These are phyloP conservation scores for Leptodontidium sp. DNA, from an alignment of 2,329 filamentous ascomycete species.

Conservation along the genomic window DNA sequence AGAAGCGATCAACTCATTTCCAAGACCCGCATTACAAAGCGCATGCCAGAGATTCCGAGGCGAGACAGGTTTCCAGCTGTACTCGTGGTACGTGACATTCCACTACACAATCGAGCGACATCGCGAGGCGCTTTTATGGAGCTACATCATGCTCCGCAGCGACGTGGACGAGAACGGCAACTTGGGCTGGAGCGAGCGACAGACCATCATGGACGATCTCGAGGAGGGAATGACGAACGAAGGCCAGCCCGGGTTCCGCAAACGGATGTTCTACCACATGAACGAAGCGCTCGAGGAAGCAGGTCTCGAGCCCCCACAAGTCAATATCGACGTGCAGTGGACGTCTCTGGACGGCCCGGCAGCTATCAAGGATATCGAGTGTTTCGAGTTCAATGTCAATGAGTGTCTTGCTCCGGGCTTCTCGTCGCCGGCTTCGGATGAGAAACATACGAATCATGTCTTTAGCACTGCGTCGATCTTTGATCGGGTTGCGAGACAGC, in stretches of 20 bases:
- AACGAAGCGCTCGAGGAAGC: slow-evolving; percentile 48
- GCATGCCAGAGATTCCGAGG: slow-evolving; percentile 53
- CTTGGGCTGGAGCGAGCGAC: slow-evolving; percentile 51
- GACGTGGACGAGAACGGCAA: slow-evolving; percentile 51
- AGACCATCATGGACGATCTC: slow-evolving; percentile 49
- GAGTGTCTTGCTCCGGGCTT: slow-evolving; percentile 54
- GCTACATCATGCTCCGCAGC: slow-evolving; percentile 51
- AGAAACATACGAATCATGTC: slow-evolving; percentile 47
- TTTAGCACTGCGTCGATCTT: slow-evolving; percentile 52
- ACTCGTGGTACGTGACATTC: slow-evolving; percentile 53
- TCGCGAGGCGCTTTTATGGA: slow-evolving; percentile 54
- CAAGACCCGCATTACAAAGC: slow-evolving; percentile 50
- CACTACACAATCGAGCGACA: slow-evolving; percentile 56
- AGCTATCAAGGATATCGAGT: slow-evolving; percentile 51
- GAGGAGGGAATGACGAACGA: slow-evolving; percentile 49
- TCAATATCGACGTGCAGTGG: slow-evolving; percentile 52
- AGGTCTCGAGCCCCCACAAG: slow-evolving; percentile 51
- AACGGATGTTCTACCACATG: slow-evolving; percentile 52
- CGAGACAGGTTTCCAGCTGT: slow-evolving; percentile 53
- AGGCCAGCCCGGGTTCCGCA: slow-evolving; percentile 45
- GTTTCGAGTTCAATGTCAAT: slow-evolving; percentile 51
- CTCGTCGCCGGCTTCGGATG: slow-evolving; percentile 49
- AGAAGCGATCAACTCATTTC: slow-evolving; percentile 53
- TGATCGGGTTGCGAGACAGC: slow-evolving; percentile 49
- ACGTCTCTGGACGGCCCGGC: slow-evolving; percentile 53